A percentile compares a stretch with the other conserved stretches of the same genome.
These are phyloP conservation scores for Cutaneotrichosporon sp. DNA, from an alignment of 1,284 basidiomycete genomes.

Conservation along the genomic window DNA sequence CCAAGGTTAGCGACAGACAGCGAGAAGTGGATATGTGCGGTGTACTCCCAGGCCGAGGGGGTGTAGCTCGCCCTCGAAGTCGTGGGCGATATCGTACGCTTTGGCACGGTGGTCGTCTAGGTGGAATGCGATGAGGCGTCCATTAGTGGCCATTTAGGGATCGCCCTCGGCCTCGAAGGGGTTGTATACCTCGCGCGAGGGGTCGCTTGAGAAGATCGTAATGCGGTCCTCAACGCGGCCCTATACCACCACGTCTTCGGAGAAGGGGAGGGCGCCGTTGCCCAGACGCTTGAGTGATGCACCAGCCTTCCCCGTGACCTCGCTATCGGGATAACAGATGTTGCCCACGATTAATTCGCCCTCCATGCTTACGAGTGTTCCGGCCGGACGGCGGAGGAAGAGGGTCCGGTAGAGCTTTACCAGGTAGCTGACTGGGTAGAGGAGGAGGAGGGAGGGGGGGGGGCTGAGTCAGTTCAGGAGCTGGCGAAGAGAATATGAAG, in stretches of 20 bases:
- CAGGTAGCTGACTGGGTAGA: conserved; percentile 17
- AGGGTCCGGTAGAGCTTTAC: not conserved
- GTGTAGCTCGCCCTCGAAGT: conserved; percentile 5
- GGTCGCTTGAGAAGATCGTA: conserved; percentile 15
- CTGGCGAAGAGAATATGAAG: not conserved
- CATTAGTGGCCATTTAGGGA: not conserved
- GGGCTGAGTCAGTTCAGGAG: conserved; percentile 9
- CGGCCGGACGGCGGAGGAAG: not conserved
- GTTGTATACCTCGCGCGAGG: conserved; percentile 12
- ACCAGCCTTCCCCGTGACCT: not conserved
- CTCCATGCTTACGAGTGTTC: not conserved
- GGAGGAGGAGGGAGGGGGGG: conserved; percentile 17
- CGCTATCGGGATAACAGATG: not conserved
- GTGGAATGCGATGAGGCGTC: conserved; percentile 4
- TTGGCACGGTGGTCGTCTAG: not conserved
- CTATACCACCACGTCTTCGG: conserved; percentile 16
- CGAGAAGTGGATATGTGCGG: conserved; percentile 7
- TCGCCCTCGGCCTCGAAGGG: conserved; percentile 11
- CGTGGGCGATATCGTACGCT: not conserved
- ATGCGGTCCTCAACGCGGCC: too few relatives aligned
- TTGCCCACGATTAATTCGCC: not conserved
- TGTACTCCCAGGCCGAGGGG: conserved; percentile 15
- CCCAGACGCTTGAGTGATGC: not conserved
- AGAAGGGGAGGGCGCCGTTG: not conserved
- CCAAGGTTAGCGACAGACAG: conserved; percentile 14